These are phyloP conservation scores for Kurtzmaniella natalensis DNA, from an alignment of 1,139 yeast species.

Conservation along the genomic window DNA sequence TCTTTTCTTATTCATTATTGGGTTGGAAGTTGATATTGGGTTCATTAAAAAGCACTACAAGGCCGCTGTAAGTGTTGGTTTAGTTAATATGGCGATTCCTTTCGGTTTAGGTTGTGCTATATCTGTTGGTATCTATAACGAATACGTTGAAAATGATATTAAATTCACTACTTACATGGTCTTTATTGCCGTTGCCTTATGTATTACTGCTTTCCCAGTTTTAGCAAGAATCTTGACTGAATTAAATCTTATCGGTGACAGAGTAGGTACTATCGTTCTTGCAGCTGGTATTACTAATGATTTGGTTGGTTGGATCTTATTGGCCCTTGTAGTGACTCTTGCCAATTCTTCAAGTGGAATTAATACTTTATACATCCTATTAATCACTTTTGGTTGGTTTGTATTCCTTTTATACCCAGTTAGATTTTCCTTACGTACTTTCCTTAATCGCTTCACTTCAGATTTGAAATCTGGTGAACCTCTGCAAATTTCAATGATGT, in stretches of 20 bases:
- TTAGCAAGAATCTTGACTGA: conserved; percentile 74
- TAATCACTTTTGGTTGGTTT: conserved; percentile 66
- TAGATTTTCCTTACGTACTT: conserved; percentile 41
- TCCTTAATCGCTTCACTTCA: conserved; percentile 40
- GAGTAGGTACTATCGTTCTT: conserved; percentile 74
- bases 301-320: conserved; percentile 74
- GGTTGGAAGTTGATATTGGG: conserved; percentile 68
- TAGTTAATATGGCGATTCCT: conserved; percentile 68
- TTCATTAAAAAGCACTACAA: conserved; percentile 56
- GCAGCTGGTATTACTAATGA: conserved; percentile 82
- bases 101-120: conserved; percentile 75
- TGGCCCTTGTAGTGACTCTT: conserved; percentile 70
- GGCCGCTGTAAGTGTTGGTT: conserved; percentile 64
- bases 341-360: conserved; percentile 70
- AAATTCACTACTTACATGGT: conserved; percentile 72
- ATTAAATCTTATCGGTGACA: conserved; percentile 60
- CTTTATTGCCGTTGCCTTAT: conserved; percentile 74
- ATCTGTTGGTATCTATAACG: conserved; percentile 60
- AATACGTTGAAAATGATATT: conserved; percentile 40
- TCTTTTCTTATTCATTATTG: conserved; percentile 68
- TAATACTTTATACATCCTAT: conserved; percentile 61
- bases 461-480: conserved; percentile 57
- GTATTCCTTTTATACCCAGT: conserved; percentile 54
- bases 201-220: conserved; percentile 83
- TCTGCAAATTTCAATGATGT: conserved; percentile 56